A percentile compares a stretch with the other conserved stretches of the same genome.
These are phyloP conservation scores for Erythrobasidium hasegawianum DNA, from an alignment of 1,284 basidiomycete genomes.

Conservation along the genomic window DNA sequence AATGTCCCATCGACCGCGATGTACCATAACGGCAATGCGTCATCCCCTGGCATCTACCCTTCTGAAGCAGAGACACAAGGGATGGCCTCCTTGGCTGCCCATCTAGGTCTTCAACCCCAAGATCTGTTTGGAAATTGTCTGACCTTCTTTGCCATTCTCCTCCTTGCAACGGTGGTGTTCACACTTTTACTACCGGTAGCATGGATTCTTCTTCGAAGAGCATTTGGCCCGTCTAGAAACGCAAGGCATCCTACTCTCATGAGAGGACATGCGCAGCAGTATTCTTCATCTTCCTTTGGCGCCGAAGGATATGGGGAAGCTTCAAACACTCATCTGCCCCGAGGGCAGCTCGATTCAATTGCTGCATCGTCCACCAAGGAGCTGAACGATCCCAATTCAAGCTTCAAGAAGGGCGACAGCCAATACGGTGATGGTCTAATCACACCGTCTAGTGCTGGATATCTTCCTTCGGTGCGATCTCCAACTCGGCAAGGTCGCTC, in stretches of 20 bases:
- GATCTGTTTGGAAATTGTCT: slow-evolving; percentile 85
- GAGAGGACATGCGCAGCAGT: background rate
- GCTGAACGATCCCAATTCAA: background rate
- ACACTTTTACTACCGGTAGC: slow-evolving; percentile 34
- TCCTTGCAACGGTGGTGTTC: slow-evolving; percentile 53
- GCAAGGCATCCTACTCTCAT: background rate
- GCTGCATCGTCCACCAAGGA: background rate
- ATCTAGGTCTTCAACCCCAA: slow-evolving; percentile 71
- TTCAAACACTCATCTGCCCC: no score
- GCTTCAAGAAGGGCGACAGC: background rate
- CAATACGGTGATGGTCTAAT: background rate
- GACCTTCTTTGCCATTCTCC: slow-evolving; percentile 66
- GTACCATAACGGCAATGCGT: slow-evolving; percentile 54
- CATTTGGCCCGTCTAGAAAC: background rate
- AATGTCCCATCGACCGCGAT: slow-evolving; percentile 63
- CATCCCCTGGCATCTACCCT: slow-evolving; percentile 21
- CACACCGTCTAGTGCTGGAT: background rate
- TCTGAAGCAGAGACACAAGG: slow-evolving; percentile 51
- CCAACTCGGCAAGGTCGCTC: background rate
- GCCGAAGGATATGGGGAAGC: background rate
- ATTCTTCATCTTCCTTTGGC: background rate
- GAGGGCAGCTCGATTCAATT: background rate
- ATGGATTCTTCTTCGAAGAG: slow-evolving; percentile 32
- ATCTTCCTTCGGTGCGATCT: slow-evolving; percentile 5
- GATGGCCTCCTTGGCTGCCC: slow-evolving; percentile 69